phyloP scores from a whole-genome alignment of 495 filamentous ascomycete genomes.

The Tetracladium setigerum region DNA sequence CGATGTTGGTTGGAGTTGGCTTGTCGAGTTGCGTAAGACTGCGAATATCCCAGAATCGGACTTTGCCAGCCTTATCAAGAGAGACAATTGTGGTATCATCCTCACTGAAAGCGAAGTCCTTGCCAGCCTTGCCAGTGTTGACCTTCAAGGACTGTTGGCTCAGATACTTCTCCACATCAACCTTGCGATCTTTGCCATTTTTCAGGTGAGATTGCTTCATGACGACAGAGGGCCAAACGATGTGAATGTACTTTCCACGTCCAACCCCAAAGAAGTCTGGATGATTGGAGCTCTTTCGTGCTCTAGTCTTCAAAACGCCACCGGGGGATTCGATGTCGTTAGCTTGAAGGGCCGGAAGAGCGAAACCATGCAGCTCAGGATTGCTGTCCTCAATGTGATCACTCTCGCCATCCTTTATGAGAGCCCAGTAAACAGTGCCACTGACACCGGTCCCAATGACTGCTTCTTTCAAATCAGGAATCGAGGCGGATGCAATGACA shows the following conservation, averaged over 20 bases:
- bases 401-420: conserved; percentile 60
- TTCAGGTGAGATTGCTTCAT: conserved; percentile 62
- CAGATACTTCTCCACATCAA: conserved; percentile 80
- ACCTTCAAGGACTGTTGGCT: conserved; percentile 82
- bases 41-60: conserved; percentile 96
- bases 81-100: conserved; percentile 93
- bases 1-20: conserved; percentile 30
- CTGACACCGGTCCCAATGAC: conserved; percentile 89
- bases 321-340: conserved; percentile 75
- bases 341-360: conserved; percentile 70
- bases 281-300: conserved; percentile 78
- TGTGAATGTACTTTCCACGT: conserved; percentile 88
- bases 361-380: conserved; percentile 68
- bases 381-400: conserved; percentile 59
- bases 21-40: conserved; percentile 51
- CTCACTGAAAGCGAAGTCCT: conserved; percentile 95
- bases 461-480: conserved; percentile 53
- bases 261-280: conserved; percentile 91
- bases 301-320: conserved; percentile 91
- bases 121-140: conserved; percentile 93
- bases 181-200: conserved; percentile 59
- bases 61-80: conserved; percentile 87
- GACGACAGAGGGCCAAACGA: conserved; percentile 76
- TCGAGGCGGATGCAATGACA: conserved; percentile 67
- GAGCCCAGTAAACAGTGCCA: conserved; percentile 87